Evolutionary conservation across 305 asterid species (phyloP).

Genomic region (Fraxinus sp.): DNA sequence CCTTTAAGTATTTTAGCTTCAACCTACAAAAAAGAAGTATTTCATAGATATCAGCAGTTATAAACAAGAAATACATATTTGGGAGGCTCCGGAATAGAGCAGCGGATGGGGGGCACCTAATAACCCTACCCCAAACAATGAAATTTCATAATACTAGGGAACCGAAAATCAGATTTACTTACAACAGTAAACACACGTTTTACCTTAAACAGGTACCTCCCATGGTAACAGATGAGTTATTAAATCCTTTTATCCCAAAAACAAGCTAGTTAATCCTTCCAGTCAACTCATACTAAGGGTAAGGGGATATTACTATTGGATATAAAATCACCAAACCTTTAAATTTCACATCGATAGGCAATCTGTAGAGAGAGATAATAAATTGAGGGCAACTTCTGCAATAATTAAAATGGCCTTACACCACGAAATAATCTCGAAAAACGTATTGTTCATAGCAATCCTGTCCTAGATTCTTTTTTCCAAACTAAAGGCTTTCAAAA

Average conservation of each 20-base stretch:
- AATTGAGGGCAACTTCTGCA: neutral
- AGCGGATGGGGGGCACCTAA: neutral
- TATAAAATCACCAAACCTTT: neutral
- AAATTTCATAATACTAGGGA: neutral
- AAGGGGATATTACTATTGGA: neutral
- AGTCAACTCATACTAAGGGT: neutral
- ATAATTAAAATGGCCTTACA: neutral
- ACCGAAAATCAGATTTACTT: neutral
- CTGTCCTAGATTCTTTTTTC: neutral
- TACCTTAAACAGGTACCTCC: neutral
- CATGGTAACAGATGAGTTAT: neutral
- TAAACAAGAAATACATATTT: slow-evolving; percentile 14
- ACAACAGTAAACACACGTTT: neutral
- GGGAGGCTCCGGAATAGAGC: slow-evolving; percentile 13
- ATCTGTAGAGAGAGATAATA: neutral
- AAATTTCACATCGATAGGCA: neutral
- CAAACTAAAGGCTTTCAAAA: neutral
- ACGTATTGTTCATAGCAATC: neutral
- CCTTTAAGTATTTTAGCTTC: slow-evolving; percentile 97
- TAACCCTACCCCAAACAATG: neutral
- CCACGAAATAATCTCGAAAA: neutral
- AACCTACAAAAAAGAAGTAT: slow-evolving; percentile 50
- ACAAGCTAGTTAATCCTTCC: neutral
- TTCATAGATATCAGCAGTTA: slow-evolving; percentile 13
- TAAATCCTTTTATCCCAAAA: neutral